These are phyloP conservation scores for Erythrophleum ivorense DNA, from an alignment of 331 rosid genomes.

Conservation along the genomic window DNA sequence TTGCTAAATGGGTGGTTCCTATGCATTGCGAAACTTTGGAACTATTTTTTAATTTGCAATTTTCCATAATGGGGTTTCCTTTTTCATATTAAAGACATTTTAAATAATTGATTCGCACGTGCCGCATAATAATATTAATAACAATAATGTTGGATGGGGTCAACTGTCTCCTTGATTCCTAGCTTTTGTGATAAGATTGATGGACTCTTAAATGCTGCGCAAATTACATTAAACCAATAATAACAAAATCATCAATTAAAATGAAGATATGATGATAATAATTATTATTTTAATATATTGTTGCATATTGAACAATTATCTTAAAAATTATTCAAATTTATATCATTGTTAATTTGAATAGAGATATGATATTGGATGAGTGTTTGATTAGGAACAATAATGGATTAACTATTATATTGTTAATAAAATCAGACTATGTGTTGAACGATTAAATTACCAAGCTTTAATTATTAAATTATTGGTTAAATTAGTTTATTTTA, in stretches of 20 bases:
- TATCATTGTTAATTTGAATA: too few relatives aligned
- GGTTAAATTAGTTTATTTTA: too few relatives aligned
- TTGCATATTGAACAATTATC: neutral
- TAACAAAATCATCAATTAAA: neutral
- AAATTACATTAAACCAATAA: neutral
- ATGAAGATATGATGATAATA: too few relatives aligned
- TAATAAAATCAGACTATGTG: too few relatives aligned
- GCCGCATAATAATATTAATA: slow-evolving; percentile 37
- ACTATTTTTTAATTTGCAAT: neutral
- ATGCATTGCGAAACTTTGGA: neutral
- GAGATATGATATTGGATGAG: neutral
- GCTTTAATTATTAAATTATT: too few relatives aligned
- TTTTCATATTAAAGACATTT: slow-evolving; percentile 23
- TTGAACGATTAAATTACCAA: too few relatives aligned
- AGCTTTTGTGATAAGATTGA: slow-evolving; percentile 45
- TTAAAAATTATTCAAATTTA: neutral
- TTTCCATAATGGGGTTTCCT: slow-evolving; percentile 27
- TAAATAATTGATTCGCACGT: slow-evolving; percentile 51
- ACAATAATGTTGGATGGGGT: slow-evolving; percentile 27
- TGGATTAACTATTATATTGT: neutral
- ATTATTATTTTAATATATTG: neutral
- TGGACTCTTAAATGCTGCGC: neutral
- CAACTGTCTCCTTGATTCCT: slow-evolving; percentile 47
- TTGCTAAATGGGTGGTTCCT: slow-evolving; percentile 26
- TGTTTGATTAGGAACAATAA: neutral